A percentile compares a stretch with the other conserved stretches of the same genome.
Evolutionary conservation across 129 eudicot genomes (phyloP).

Genomic region (Arctium minus): DNA sequence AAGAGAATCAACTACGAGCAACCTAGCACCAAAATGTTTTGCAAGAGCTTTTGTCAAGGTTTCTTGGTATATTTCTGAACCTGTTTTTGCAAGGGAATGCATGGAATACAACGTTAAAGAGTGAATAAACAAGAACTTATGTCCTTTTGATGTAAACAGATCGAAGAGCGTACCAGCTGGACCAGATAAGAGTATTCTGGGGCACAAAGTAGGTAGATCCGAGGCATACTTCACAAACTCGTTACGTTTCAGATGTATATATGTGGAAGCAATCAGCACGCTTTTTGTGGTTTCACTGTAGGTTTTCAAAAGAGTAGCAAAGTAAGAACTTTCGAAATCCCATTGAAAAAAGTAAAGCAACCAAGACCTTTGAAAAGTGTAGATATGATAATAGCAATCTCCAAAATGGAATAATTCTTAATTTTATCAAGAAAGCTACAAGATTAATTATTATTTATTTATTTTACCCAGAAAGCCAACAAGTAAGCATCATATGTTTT

Average conservation of each 20-base stretch:
- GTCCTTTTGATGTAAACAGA: not conserved
- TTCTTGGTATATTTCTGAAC: slow-evolving; percentile 96
- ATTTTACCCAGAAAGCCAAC: not conserved
- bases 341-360: no score
- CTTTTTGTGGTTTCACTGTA: slow-evolving; percentile 85
- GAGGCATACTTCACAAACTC: slow-evolving; percentile 63
- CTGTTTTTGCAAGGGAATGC: slow-evolving; percentile 26
- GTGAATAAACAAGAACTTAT: not conserved
- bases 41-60: slow-evolving; percentile 79
- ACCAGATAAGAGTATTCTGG: slow-evolving; percentile 82
- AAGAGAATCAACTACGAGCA: slow-evolving; percentile 74
- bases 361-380: no score
- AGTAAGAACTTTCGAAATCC: not conserved
- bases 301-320: slow-evolving; percentile 2
- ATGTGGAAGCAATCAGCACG: slow-evolving; percentile 83
- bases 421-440: not conserved
- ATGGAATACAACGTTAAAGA: not conserved
- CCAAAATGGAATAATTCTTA: no score
- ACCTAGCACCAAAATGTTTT: slow-evolving; percentile 66
- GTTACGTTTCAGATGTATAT: slow-evolving; percentile 68
- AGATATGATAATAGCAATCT: no score
- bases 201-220: slow-evolving; percentile 75
- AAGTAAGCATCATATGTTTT: not conserved
- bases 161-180: slow-evolving; percentile 66
- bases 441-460: not conserved